Evolutionary conservation across 495 filamentous ascomycete species (phyloP).

Genomic region (Darksidea phi): DNA sequence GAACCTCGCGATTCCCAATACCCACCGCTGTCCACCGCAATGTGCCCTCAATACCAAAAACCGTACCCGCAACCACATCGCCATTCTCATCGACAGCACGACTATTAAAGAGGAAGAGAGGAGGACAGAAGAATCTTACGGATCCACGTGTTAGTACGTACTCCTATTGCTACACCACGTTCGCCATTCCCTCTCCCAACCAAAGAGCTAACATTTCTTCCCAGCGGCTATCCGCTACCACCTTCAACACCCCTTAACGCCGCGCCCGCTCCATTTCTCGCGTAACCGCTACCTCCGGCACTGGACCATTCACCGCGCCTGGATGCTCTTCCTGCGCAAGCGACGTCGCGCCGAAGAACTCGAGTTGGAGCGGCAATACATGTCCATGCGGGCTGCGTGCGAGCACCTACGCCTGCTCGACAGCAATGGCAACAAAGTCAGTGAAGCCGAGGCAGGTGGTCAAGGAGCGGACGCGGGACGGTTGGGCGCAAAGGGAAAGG

Average conservation of each 20-base stretch:
- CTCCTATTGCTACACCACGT: neutral
- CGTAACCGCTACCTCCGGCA: slow-evolving; percentile 87
- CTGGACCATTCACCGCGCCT: slow-evolving; percentile 99
- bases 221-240: slow-evolving; percentile 65
- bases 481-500: slow-evolving; percentile 55
- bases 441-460: slow-evolving; percentile 30
- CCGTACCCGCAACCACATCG: slow-evolving; percentile 10
- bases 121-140: slow-evolving; percentile 6
- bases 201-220: slow-evolving; percentile 5
- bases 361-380: slow-evolving; percentile 71
- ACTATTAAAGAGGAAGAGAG: slow-evolving; percentile 25
- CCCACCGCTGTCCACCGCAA: slow-evolving; percentile 2
- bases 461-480: slow-evolving; percentile 27
- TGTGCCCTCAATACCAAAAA: neutral
- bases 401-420: slow-evolving; percentile 66
- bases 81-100: slow-evolving; percentile 25
- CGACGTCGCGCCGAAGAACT: slow-evolving; percentile 58
- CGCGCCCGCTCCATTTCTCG: slow-evolving; percentile 79
- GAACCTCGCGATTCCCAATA: neutral
- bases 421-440: slow-evolving; percentile 25
- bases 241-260: slow-evolving; percentile 62
- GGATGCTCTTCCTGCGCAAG: slow-evolving; percentile 68
- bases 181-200: neutral
- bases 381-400: slow-evolving; percentile 74
- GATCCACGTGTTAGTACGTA: slow-evolving; percentile 34